Evolutionary conservation across 441 rosid species (phyloP), one percentile per base, ranked within the genome.

Genomic region (Adansonia grandidieri): DNA sequence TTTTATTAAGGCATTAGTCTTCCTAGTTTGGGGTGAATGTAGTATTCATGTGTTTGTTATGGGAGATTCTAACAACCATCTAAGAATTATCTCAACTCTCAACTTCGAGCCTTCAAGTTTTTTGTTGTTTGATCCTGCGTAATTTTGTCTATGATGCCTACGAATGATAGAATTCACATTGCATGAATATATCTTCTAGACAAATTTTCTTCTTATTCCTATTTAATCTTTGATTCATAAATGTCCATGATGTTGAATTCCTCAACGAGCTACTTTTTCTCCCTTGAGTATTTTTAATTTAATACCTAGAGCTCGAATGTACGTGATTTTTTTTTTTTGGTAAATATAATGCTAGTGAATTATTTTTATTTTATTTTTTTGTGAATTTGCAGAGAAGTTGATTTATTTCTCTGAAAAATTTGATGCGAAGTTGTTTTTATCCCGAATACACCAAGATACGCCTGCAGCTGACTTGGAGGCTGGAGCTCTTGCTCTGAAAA

Each of bases 401-500:
- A 64, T 93, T 82, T 94, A 93, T 88, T 91, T 90, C 88, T 96
- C 98, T 74, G 99, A 96, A 66, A 85, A 80, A 20, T 96, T 96
- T 74, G 98, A 94, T 78, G 89, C 98, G 61, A 96, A 96, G 94
- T 82, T 94, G 84, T 96, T 96, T 85, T 86, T 96, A 60, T 88
- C 99, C 58, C 97, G 96, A 78, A 86, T 94, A 67, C 98, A 96
- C 83, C 95, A 89, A 87, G 85, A 81, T 73, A 91, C 99, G 51
- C 80, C 87, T 80, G 88, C 94, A 73, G 95, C 96, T 67, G 99
- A 93, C 82, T 85, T 94, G 84, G 99, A 94, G 88, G 86, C 86
- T 68, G 98, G 98, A 81, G 93, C 99, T 68, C 98, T 91, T 86
- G 92, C 92, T 86, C 87, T 96, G 51, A 96, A 94, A 89, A 92